Evolutionary conservation across 495 filamentous ascomycete species (phyloP).

Genomic region (Penicillium longicatenatum): DNA sequence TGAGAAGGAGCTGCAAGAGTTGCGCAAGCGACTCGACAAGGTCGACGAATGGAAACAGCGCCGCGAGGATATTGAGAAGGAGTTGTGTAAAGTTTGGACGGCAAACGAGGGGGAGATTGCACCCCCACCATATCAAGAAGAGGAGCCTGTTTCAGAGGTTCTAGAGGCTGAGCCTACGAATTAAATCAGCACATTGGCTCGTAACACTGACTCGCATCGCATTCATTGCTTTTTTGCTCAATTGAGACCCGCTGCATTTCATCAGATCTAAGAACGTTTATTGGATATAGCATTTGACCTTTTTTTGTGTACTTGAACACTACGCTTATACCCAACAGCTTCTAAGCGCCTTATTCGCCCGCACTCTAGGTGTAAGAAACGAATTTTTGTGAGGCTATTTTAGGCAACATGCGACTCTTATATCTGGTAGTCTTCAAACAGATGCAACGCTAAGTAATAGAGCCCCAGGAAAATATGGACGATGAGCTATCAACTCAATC

Average conservation of each 20-base stretch:
- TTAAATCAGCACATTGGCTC: constrained; percentile 1
- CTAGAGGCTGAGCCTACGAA: constrained; percentile 12
- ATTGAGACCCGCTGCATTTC: background rate
- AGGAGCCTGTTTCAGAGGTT: constrained; percentile 14
- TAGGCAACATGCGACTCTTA: background rate
- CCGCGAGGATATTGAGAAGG: constrained; percentile 71
- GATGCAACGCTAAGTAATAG: background rate
- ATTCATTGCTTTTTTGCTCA: background rate
- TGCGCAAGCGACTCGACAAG: constrained; percentile 74
- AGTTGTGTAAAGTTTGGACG: constrained; percentile 65
- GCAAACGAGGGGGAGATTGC: constrained; percentile 39
- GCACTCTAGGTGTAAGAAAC: background rate
- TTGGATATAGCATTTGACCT: background rate
- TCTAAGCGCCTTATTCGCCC: background rate
- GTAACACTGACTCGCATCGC: too few relatives aligned
- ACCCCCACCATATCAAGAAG: constrained; percentile 39
- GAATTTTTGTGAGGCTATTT: background rate
- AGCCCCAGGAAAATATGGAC: background rate
- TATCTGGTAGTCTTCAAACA: background rate
- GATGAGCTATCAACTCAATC: background rate
- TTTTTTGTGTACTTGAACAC: background rate
- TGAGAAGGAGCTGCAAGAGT: constrained; percentile 81
- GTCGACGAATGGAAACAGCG: constrained; percentile 84
- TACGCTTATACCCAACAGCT: background rate
- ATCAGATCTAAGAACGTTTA: background rate